Conservation (phyloP, 805 yeast genomes). For the Candida argentea region DNA sequence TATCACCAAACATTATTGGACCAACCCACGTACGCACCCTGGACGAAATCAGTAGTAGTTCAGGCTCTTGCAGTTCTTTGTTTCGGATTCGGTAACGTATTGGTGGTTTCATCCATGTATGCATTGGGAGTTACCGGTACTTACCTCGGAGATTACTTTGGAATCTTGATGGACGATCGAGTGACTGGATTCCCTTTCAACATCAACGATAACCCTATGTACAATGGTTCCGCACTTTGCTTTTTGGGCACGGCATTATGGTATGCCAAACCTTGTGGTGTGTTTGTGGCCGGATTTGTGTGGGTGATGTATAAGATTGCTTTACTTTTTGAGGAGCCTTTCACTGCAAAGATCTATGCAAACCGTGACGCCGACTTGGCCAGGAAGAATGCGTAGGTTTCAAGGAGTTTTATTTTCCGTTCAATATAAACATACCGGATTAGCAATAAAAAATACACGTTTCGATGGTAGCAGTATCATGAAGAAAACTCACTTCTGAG, state of each 20-base stretch:
- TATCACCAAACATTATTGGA: slow-evolving; percentile 59
- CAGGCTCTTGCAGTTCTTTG: slow-evolving; percentile 42
- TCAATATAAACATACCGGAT: too few relatives aligned
- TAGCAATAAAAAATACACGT: too few relatives aligned
- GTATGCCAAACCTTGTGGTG: slow-evolving; percentile 85
- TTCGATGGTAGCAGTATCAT: too few relatives aligned
- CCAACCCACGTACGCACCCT: slow-evolving; percentile 58
- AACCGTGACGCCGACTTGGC: slow-evolving; percentile 38
- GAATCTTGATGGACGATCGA: slow-evolving; percentile 83
- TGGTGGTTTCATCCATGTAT: slow-evolving; percentile 83
- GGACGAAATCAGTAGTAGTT: slow-evolving; percentile 29
- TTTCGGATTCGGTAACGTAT: slow-evolving; percentile 64
- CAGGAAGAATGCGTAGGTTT: too few relatives aligned
- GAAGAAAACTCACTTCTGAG: too few relatives aligned
- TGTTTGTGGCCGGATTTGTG: slow-evolving; percentile 63
- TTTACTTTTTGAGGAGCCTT: slow-evolving; percentile 86
- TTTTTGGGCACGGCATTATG: slow-evolving; percentile 86
- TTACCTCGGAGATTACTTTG: slow-evolving; percentile 94
- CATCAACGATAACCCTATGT: slow-evolving; percentile 90
- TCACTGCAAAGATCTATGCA: slow-evolving; percentile 87
- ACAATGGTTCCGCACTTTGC: slow-evolving; percentile 81
- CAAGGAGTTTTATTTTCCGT: too few relatives aligned
- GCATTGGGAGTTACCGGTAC: slow-evolving; percentile 93
- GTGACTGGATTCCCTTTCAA: slow-evolving; percentile 93
- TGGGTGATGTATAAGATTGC: slow-evolving; percentile 78